Percentiles rank a stretch among this genome's conserved stretches.
These are phyloP conservation scores for Primulina eburnea DNA, from an alignment of 257 asterid species.

Conservation along the genomic window DNA sequence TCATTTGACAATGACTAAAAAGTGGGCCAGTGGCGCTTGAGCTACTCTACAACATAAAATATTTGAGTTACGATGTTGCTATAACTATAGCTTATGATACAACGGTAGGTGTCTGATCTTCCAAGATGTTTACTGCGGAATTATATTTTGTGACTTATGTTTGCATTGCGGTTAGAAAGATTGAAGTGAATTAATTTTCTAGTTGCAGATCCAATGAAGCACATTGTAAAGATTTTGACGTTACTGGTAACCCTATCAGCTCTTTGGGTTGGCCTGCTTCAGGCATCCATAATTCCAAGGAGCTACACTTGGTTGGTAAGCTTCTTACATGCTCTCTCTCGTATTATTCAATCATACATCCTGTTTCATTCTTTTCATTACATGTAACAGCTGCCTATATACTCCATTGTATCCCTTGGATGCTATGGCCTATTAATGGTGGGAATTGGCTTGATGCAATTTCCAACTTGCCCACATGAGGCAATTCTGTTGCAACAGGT, in stretches of 20 bases:
- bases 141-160: not conserved
- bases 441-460: conserved; percentile 72
- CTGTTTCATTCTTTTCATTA: not conserved
- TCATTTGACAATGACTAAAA: not conserved
- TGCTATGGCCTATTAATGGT: conserved; percentile 82
- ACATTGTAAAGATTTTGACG: conserved; percentile 60
- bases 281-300: conserved; percentile 50
- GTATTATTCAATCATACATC: not conserved
- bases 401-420: conserved; percentile 68
- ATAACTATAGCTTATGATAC: not conserved
- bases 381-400: conserved; percentile 55
- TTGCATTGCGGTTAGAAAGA: not conserved
- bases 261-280: conserved; percentile 68
- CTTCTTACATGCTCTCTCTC: conserved; percentile 8
- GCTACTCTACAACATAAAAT: not conserved
- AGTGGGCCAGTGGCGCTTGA: not conserved
- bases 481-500: conserved; percentile 74
- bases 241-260: conserved; percentile 55
- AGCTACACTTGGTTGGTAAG: conserved; percentile 84
- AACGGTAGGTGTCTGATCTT: not conserved
- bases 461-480: conserved; percentile 79
- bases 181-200: conserved; percentile 22
- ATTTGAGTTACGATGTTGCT: not conserved
- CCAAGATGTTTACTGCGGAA: not conserved
- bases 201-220: conserved; percentile 56